Evolutionary conservation across 2,329 filamentous ascomycete species (phyloP), one percentile per base, ranked within the genome.

Genomic region (Colletotrichum tofieldiae): DNA sequence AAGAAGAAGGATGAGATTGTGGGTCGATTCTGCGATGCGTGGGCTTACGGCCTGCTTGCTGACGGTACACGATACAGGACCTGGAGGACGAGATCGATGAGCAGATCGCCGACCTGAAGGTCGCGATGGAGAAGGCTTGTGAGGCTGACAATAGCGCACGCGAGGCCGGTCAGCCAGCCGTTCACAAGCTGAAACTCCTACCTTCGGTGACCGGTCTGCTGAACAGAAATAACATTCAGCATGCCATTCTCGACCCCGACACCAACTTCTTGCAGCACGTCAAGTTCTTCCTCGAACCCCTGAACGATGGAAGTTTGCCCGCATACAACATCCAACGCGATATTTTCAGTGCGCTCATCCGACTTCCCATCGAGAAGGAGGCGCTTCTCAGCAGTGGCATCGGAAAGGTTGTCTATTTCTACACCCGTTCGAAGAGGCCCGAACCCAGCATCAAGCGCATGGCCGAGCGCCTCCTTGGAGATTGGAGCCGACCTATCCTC

Each of bases 281-380:
- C 78, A 95, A 96, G 80, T 98, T 97, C 88, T 98, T 98, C 88
- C 89, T 99, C 29, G 96, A 99, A 81, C 96, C 96, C 0, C 89
- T 98, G 56, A 95, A 96, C 77, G 96, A 98, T 79, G 96, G 96
- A 69, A 96, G 94, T 73, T 88, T 99, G 61, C 96, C 96, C 0
- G 96, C 96, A 39, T 99, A 98, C 85, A 96, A 96, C 80, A 98
- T 99, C 76, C 96, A 99, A 84, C 94, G 95, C 73, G 95, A 98
- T 80, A 90, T 99, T 54, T 96, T 99, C 81, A 90, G 90, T 35
- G 93, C 94, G 32, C 87, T 99, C 47, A 89, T 89, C 23, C 92
- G 91, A 77, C 88, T 98, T 6, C 95, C 94, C 7, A 94, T 98
- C 75, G 93, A 95, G 80, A 98, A 98, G 80, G 96, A 98, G 77